Percentiles rank a stretch among this genome's conserved stretches.
phyloP scores from a whole-genome alignment of 441 rosid genomes.

The Flueggea neowawraea region DNA sequence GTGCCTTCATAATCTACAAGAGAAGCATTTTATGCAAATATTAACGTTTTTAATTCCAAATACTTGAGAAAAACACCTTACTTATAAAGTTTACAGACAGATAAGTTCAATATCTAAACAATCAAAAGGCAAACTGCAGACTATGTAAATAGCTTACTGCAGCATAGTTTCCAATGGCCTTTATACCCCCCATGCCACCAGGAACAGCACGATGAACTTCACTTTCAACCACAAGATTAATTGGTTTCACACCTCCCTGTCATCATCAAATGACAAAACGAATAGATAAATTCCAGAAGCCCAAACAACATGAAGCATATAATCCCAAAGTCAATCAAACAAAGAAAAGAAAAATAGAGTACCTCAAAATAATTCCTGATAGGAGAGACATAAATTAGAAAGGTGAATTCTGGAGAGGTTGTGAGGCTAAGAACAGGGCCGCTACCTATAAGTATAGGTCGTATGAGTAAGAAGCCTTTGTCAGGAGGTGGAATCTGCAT shows the following conservation, averaged over 20 bases:
- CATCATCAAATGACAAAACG: slow-evolving; percentile 2
- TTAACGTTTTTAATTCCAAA: too few species aligned
- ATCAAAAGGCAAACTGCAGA: not conserved
- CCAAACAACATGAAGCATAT: too few species aligned
- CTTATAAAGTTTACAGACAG: too few species aligned
- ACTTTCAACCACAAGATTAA: slow-evolving; percentile 33
- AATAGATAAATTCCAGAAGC: too few species aligned
- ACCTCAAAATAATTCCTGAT: slow-evolving; percentile 35
- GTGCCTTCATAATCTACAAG: slow-evolving; percentile 29
- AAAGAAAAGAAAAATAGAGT: not conserved
- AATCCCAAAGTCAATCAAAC: not conserved
- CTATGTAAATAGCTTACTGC: slow-evolving; percentile 15
- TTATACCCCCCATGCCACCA: slow-evolving; percentile 42
- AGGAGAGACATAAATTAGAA: slow-evolving; percentile 38
- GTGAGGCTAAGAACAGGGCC: slow-evolving; percentile 38
- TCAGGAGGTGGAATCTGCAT: slow-evolving; percentile 44
- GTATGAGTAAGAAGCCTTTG: slow-evolving; percentile 37
- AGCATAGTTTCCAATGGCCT: slow-evolving; percentile 39
- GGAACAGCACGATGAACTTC: slow-evolving; percentile 31
- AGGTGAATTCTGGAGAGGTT: slow-evolving; percentile 39
- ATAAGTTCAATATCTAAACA: not conserved
- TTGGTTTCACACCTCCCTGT: slow-evolving; percentile 35
- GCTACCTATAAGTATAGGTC: slow-evolving; percentile 40
- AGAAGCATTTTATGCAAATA: not conserved
- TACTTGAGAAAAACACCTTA: too few species aligned